Percentiles rank a stretch among this genome's conserved stretches.
These are phyloP conservation scores for Ceratocystis diversiconidia DNA, from an alignment of 2,329 filamentous ascomycete species.

Conservation along the genomic window DNA sequence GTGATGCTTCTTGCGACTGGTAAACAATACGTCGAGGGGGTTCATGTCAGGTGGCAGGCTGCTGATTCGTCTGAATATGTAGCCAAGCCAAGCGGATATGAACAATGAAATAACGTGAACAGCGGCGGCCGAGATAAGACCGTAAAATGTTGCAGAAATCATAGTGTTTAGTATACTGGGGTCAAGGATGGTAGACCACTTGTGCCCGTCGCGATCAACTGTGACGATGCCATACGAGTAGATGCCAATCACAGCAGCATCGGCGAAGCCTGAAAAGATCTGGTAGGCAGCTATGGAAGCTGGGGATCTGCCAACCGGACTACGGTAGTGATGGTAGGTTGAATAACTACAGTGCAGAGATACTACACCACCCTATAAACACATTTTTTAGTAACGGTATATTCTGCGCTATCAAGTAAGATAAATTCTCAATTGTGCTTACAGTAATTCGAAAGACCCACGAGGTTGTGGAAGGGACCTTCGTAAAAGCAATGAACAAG, in stretches of 20 bases:
- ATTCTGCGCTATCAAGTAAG: not conserved
- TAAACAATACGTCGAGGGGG: conserved; percentile 74
- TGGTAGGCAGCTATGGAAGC: conserved; percentile 80
- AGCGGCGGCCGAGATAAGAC: conserved; percentile 46
- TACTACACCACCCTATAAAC: conserved; percentile 55
- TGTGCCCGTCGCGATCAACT: conserved; percentile 29
- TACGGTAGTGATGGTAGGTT: conserved; percentile 63
- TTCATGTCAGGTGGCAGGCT: conserved; percentile 87
- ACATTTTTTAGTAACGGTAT: not conserved
- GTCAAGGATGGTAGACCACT: conserved; percentile 56
- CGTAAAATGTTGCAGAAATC: conserved; percentile 52
- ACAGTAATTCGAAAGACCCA: conserved; percentile 70
- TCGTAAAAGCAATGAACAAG: conserved; percentile 62
- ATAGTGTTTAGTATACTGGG: conserved; percentile 44
- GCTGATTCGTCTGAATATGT: conserved; percentile 70
- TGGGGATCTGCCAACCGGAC: conserved; percentile 56
- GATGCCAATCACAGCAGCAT: conserved; percentile 42
- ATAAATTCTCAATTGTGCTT: conserved; percentile 26
- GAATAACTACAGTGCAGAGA: conserved; percentile 60
- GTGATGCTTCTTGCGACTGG: conserved; percentile 50
- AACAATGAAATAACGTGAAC: conserved; percentile 57
- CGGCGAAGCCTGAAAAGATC: conserved; percentile 62
- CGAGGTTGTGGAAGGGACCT: conserved; percentile 46
- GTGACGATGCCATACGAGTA: conserved; percentile 42
- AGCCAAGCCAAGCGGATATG: conserved; percentile 59